A percentile compares a stretch with the other conserved stretches of the same genome.
These are phyloP conservation scores for Blumeriella jaapii DNA, from an alignment of 2,329 filamentous ascomycete genomes.

Conservation along the genomic window DNA sequence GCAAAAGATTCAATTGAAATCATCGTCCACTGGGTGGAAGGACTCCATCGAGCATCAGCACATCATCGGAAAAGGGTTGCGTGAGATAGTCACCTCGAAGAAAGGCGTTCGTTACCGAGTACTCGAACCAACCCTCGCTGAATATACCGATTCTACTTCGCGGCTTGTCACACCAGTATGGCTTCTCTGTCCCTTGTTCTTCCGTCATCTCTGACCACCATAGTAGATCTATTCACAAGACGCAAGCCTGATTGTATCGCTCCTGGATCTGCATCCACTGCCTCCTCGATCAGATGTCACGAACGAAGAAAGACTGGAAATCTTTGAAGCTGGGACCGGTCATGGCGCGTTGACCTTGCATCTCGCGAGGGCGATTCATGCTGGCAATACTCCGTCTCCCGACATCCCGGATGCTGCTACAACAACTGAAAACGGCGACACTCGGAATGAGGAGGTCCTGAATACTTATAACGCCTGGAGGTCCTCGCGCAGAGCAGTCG, in stretches of 20 bases:
- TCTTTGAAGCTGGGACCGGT: slow-evolving; percentile 78
- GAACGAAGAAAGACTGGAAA: slow-evolving; percentile 43
- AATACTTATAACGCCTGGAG: slow-evolving; percentile 18
- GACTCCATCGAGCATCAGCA: slow-evolving; percentile 30
- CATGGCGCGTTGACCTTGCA: slow-evolving; percentile 70
- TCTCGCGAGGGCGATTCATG: slow-evolving; percentile 64
- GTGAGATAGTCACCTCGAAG: slow-evolving; percentile 14
- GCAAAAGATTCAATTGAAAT: slow-evolving; percentile 25
- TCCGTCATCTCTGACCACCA: slow-evolving; percentile 13
- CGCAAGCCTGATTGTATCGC: slow-evolving; percentile 61
- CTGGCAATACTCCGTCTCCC: slow-evolving; percentile 48
- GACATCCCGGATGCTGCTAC: slow-evolving; percentile 22
- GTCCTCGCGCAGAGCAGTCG: slow-evolving; percentile 47
- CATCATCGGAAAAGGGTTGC: slow-evolving; percentile 23
- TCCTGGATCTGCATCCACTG: slow-evolving; percentile 62
- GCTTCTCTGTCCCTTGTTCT: slow-evolving; percentile 1
- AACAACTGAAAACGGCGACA: background rate
- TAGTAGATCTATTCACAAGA: slow-evolving; percentile 61
- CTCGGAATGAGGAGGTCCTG: background rate
- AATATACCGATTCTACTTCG: slow-evolving; percentile 58
- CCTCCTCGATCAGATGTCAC: slow-evolving; percentile 53
- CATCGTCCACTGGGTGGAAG: background rate
- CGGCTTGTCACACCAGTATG: slow-evolving; percentile 65
- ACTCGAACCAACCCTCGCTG: slow-evolving; percentile 55
- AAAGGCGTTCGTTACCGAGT: slow-evolving; percentile 28